Evolutionary conservation across 106 monocot genomes (phyloP).

Genomic region (Agapanthus africanus): DNA sequence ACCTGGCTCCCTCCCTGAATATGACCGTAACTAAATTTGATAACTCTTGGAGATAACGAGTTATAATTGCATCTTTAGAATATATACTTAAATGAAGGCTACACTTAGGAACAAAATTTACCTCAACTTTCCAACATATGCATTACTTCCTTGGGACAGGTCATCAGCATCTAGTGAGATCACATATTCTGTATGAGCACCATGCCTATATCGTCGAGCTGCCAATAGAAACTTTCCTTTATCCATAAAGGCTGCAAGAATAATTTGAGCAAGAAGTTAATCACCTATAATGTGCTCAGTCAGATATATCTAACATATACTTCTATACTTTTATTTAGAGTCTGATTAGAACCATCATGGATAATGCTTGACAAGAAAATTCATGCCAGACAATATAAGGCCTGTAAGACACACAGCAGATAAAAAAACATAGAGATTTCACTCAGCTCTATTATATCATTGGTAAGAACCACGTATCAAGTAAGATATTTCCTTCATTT

Average conservation of each 20-base stretch:
- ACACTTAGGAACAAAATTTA: conserved; percentile 9
- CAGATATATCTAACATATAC: too few species aligned
- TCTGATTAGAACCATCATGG: not conserved
- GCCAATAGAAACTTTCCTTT: conserved; percentile 89
- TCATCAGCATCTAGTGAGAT: conserved; percentile 82
- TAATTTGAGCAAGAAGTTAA: not conserved
- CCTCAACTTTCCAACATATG: conserved; percentile 73
- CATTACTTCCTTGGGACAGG: conserved; percentile 53
- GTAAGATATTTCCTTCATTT: too few species aligned
- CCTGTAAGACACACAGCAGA: not conserved
- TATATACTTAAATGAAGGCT: not conserved
- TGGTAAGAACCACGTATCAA: too few species aligned
- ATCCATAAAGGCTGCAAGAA: conserved; percentile 49
- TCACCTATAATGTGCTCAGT: not conserved
- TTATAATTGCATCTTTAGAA: not conserved
- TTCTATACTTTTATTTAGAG: too few species aligned
- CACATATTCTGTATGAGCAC: conserved; percentile 52
- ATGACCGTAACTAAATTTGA: too few species aligned
- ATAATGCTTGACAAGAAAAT: not conserved
- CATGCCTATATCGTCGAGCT: conserved; percentile 56
- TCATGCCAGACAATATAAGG: not conserved
- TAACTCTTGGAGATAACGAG: too few species aligned
- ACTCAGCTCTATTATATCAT: too few species aligned
- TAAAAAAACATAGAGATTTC: not conserved
- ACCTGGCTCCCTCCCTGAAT: too few species aligned